Base-by-base conservation (phyloP, 352 stramenopile genomes). In the Phytopythium helicoides region DNA sequence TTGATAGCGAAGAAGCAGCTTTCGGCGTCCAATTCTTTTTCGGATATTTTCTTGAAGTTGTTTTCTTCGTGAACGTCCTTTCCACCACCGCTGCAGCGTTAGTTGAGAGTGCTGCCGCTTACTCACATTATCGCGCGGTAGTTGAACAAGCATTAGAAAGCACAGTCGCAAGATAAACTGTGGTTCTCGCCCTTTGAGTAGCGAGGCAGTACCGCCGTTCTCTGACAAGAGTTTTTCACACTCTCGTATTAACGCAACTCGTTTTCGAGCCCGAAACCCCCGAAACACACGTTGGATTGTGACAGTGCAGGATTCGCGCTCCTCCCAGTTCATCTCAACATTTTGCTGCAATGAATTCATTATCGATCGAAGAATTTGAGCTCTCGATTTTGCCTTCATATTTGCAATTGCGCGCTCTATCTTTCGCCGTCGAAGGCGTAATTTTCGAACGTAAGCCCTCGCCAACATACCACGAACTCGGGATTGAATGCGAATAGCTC, bases 131-230 rank as follows among this genome's bases (percentile, higher is more conserved):
- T 75, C 56, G 22, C 69, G 59, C 25, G 66, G 66, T 0, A 76
- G 52, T 7, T 53, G 54, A 23, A 62, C 73, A 15, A 90, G 47
- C 0, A 79, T 53, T 8, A 88, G 44, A 59, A 88, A 76, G 49
- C 72, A 87, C 18, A 86, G 64, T 10, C 70, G 80, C 16, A 82
- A 25, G 15, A 85, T 66, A 25, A 82, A 78, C 6, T 56, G 44
- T 19, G 47, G 52, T 3, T 76, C 49, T n/a, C 78, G 66, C 1
- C 47, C 56, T 40, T 71, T 76, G 38, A 83, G 52, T 4, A 49
- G 53, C 25, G 56, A 49, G 9, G 64, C 57, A 23, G 59, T 44
- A 23, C 19, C 34, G 21, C 46, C 34, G 10, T 41, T 45, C 7
- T 48, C 52, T 26, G 59, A 28, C 5, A 86, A 41, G 25, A 89